phyloP scores from a whole-genome alignment of 2,329 filamentous ascomycete species.

The Pseudocercospora cruenta region DNA sequence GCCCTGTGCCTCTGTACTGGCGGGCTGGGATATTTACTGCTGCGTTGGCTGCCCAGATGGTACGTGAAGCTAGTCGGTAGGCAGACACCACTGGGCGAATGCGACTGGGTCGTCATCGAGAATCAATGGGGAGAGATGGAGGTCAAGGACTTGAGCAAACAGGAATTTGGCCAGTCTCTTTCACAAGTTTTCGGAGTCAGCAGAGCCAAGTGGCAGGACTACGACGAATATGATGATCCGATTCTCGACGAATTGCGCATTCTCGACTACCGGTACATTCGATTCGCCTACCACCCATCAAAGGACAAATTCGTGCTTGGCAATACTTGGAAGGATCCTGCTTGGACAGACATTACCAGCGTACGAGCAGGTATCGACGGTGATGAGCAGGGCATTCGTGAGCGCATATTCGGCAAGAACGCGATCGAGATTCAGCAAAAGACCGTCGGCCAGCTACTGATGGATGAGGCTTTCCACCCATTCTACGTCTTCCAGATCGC shows the following conservation, averaged over 20 bases:
- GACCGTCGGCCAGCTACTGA: slow-evolving; percentile 75
- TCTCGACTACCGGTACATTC: slow-evolving; percentile 91
- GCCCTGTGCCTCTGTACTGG: slow-evolving; percentile 71
- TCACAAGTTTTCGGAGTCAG: slow-evolving; percentile 70
- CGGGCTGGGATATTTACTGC: slow-evolving; percentile 79
- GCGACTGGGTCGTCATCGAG: slow-evolving; percentile 91
- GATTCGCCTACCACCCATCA: slow-evolving; percentile 85
- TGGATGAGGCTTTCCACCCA: slow-evolving; percentile 95
- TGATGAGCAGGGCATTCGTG: slow-evolving; percentile 82
- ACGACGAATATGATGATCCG: slow-evolving; percentile 73
- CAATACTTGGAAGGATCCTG: slow-evolving; percentile 91
- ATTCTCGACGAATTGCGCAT: slow-evolving; percentile 74
- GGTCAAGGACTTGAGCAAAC: slow-evolving; percentile 68
- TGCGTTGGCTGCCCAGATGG: slow-evolving; percentile 90
- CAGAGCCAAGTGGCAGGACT: slow-evolving; percentile 67
- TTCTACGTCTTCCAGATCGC: slow-evolving; percentile 99
- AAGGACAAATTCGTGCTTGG: slow-evolving; percentile 87
- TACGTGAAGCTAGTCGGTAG: slow-evolving; percentile 75
- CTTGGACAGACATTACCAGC: slow-evolving; percentile 76
- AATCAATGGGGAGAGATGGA: slow-evolving; percentile 96
- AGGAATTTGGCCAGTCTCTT: slow-evolving; percentile 64
- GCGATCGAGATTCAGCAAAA: slow-evolving; percentile 93
- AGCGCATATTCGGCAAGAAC: slow-evolving; percentile 86
- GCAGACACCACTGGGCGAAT: slow-evolving; percentile 69
- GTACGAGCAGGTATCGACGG: slow-evolving; percentile 81